A percentile compares a stretch with the other conserved stretches of the same genome.
Evolutionary conservation across 2,329 filamentous ascomycete species (phyloP).

Genomic region (Calycina herbarum): DNA sequence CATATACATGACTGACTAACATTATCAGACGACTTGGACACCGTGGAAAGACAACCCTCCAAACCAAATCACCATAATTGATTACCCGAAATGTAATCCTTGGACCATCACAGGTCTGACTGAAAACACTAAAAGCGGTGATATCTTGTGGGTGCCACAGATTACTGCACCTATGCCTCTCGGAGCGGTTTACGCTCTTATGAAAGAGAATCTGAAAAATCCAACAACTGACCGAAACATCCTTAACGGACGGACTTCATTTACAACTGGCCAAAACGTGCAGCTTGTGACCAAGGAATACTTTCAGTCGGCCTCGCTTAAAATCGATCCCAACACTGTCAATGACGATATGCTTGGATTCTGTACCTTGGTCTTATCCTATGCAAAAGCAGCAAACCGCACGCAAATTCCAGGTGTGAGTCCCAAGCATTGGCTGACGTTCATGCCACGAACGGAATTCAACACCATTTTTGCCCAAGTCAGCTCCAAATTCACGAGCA

Average conservation of each 20-base stretch:
- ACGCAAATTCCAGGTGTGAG: conserved; percentile 6
- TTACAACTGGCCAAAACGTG: background rate
- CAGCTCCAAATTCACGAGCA: conserved; percentile 13
- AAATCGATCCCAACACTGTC: conserved; percentile 4
- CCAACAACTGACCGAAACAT: conserved; percentile 8
- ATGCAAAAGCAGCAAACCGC: conserved; percentile 14
- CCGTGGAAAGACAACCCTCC: conserved; percentile 5
- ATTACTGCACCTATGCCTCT: conserved; percentile 18
- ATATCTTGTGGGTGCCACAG: conserved; percentile 13
- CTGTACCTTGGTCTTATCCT: conserved; percentile 19
- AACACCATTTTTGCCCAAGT: conserved; percentile 18
- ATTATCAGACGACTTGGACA: conserved; percentile 12
- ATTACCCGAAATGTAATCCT: conserved; percentile 13
- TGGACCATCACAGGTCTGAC: conserved; percentile 9
- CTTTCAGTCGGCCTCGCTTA: conserved; percentile 13
- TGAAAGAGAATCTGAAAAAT: conserved; percentile 10
- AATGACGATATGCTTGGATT: conserved; percentile 19
- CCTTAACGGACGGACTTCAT: background rate
- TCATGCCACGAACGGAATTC: conserved; percentile 22
- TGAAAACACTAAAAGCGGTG: background rate
- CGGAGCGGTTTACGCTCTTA: conserved; percentile 16
- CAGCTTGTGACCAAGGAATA: conserved; percentile 14
- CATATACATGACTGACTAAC: conserved; percentile 4
- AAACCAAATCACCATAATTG: conserved; percentile 10
- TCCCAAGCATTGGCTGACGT: conserved; percentile 12